Base-by-base conservation (phyloP, 129 eudicot genomes). In the Saposhnikovia divaricata region DNA sequence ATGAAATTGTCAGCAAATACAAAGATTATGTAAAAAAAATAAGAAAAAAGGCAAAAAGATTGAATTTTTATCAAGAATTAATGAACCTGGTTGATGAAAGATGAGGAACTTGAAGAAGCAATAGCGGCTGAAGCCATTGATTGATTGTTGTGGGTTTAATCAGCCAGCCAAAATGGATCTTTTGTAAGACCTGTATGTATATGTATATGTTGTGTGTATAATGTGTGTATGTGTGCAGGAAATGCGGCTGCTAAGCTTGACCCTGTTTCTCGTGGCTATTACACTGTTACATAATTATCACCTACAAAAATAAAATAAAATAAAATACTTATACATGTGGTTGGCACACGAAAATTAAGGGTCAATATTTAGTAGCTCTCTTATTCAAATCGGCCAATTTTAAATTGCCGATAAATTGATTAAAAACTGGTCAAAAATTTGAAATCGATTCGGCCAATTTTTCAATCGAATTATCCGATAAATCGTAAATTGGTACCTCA, bases 81-180 rank as follows among this genome's bases (percentile, higher is more conserved):
- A 31, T 31, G 0, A 61, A 90, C 96, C 96, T 87, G 89, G 73
- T 75, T 81, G 27, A 82, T 9, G 81, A 89, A 85, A 73, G 87
- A 81, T n/a, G 88, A 71, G 31, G 89, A 83, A 72, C 80, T 83
- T 13, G 88, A 85, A 68, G 40, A 85, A 68, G 40, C 73, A 31
- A 68, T 68, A 27, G 73, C 23, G 31, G 68, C 69, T 4, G 70
- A 63, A 68, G 73, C 73, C 73, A 68, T 68, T 13, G 73, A 66
- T 31, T 28, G 10, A 68, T 13, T 66, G 66, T 21, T 53, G 50
- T 61, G 69, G 14, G 40, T 27, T 28, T 0, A 63, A 28, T 25
- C 15, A 63, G 38, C 38, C 0, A 63, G 38, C 16, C 15, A 0
- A 27, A 12, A 68, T 68, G 73, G 43, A 68, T 27, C 23, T 68